These are phyloP conservation scores for Pythium periplocum DNA, from an alignment of 352 stramenopile species.

Conservation along the genomic window DNA sequence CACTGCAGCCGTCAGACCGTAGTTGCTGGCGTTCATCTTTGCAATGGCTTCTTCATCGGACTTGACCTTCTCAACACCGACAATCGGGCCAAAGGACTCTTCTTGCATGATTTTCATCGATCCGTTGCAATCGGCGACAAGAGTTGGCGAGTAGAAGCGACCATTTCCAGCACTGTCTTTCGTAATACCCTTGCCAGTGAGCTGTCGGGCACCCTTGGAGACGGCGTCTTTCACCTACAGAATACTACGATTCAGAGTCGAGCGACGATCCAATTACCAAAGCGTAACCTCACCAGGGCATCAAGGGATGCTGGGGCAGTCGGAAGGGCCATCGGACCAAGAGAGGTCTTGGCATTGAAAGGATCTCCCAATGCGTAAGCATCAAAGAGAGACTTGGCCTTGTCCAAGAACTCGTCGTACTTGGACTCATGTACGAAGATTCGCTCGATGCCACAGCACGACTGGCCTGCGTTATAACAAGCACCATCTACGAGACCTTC, in stretches of 20 bases:
- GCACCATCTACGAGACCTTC: slow-evolving; percentile 72
- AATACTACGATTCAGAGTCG: too few relatives aligned
- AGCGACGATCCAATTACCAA: too few relatives aligned
- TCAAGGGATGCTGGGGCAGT: slow-evolving; percentile 41
- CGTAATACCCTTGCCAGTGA: slow-evolving; percentile 41
- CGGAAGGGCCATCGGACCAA: slow-evolving; percentile 70
- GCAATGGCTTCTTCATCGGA: slow-evolving; percentile 70
- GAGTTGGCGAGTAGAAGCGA: slow-evolving; percentile 75
- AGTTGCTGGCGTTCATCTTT: slow-evolving; percentile 79
- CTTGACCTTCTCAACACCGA: slow-evolving; percentile 64
- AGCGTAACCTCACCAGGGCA: not conserved
- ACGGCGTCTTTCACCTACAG: slow-evolving; percentile 64
- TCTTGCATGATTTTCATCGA: slow-evolving; percentile 79
- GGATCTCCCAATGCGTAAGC: slow-evolving; percentile 64
- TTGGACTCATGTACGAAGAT: slow-evolving; percentile 82
- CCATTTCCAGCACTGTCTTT: slow-evolving; percentile 44
- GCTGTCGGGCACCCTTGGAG: slow-evolving; percentile 52
- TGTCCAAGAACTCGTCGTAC: slow-evolving; percentile 75
- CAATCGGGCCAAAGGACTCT: slow-evolving; percentile 81
- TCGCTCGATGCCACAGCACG: slow-evolving; percentile 76
- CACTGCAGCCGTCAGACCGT: slow-evolving; percentile 70
- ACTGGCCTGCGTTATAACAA: slow-evolving; percentile 85
- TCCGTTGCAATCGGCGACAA: slow-evolving; percentile 58
- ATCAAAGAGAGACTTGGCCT: slow-evolving; percentile 58
- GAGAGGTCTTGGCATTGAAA: slow-evolving; percentile 44